Conservation (phyloP, 495 filamentous ascomycete species). For the Neurospora sp. region DNA sequence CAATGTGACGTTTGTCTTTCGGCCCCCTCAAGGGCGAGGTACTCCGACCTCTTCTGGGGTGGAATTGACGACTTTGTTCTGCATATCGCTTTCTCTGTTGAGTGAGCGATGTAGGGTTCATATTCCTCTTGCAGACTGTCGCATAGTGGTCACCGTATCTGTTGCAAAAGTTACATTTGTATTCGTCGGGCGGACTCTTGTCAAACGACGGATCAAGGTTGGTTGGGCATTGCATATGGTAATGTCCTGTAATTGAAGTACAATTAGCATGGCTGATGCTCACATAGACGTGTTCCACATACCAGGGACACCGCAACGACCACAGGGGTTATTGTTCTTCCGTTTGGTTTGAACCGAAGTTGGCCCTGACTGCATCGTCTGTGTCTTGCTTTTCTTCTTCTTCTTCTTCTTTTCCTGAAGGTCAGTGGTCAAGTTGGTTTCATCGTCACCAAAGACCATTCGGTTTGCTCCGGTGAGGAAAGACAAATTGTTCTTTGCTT, state of each 20-base stretch:
- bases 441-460: constrained; percentile 2
- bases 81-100: constrained; percentile 6
- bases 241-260: constrained; percentile 26
- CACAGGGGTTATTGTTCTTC: constrained; percentile 17
- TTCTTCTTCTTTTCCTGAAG: neutral
- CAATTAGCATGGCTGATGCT: neutral
- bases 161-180: constrained; percentile 27
- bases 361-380: neutral
- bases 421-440: neutral
- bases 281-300: neutral
- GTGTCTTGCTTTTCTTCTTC: neutral
- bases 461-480: constrained; percentile 15
- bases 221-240: constrained; percentile 30
- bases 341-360: neutral
- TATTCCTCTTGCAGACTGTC: constrained; percentile 26
- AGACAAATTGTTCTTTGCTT: neutral
- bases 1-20: neutral
- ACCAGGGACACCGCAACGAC: constrained; percentile 27
- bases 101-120: constrained; percentile 16
- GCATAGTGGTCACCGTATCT: constrained; percentile 20
- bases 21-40: neutral
- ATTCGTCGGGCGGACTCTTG: constrained; percentile 14
- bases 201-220: constrained; percentile 29
- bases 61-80: neutral
- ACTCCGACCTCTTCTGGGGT: neutral